Evolutionary conservation across 2,329 filamentous ascomycete species (phyloP).

Genomic region (Fusarium annulatum): DNA sequence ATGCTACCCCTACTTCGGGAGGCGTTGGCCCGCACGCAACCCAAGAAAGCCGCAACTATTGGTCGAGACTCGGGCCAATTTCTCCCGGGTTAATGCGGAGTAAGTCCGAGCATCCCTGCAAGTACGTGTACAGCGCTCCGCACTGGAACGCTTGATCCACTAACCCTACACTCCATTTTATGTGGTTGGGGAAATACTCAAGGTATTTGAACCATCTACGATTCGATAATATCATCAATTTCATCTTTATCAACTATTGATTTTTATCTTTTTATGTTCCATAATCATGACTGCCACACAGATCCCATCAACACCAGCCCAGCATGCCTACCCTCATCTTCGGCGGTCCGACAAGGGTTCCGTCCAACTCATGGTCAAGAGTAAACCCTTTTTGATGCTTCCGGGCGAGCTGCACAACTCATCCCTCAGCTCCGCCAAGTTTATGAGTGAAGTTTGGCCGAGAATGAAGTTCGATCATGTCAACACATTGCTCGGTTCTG

Average conservation of each 20-base stretch:
- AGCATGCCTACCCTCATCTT: constrained; percentile 28
- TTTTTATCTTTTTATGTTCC: neutral
- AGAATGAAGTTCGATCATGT: constrained; percentile 49
- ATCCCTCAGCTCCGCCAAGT: constrained; percentile 49
- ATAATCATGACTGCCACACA: constrained; percentile 28
- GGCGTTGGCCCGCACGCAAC: neutral
- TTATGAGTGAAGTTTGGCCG: constrained; percentile 48
- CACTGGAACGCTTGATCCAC: neutral
- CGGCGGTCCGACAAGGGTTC: constrained; percentile 42
- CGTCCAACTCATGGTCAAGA: constrained; percentile 51
- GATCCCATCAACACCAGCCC: neutral
- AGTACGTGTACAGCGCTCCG: neutral
- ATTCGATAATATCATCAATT: neutral
- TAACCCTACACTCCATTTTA: neutral
- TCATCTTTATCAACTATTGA: neutral
- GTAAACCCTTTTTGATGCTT: constrained; percentile 52
- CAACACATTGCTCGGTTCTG: constrained; percentile 52
- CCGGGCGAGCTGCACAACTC: constrained; percentile 53
- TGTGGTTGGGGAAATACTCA: neutral
- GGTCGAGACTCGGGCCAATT: neutral
- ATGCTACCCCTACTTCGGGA: no score
- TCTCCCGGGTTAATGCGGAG: constrained; percentile 17
- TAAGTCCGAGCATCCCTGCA: constrained; percentile 24
- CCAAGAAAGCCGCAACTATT: neutral
- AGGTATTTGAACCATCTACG: constrained; percentile 19